A percentile compares a stretch with the other conserved stretches of the same genome.
These are phyloP conservation scores for Pythium rishiriense DNA, from an alignment of 352 stramenopile species.

Conservation along the genomic window DNA sequence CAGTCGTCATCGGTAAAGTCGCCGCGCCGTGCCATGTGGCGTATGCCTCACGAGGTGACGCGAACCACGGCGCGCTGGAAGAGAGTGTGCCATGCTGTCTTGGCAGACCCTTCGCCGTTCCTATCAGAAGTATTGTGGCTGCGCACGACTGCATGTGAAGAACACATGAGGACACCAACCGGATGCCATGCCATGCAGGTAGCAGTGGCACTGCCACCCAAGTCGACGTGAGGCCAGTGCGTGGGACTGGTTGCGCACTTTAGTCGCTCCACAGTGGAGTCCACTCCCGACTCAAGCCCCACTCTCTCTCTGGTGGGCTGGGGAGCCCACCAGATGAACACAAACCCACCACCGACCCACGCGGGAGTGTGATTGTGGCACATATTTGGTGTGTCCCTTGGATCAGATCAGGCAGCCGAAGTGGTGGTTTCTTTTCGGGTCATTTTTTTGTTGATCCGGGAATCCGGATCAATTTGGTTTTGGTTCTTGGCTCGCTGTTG, in stretches of 20 bases:
- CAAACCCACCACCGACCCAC: too few relatives aligned
- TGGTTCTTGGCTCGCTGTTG: too few relatives aligned
- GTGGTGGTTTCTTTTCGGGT: too few relatives aligned
- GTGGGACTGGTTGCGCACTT: neutral
- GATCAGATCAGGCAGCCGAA: neutral
- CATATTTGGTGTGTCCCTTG: too few relatives aligned
- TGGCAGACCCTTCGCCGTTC: too few relatives aligned
- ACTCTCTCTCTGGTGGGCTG: too few relatives aligned
- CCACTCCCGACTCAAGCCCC: too few relatives aligned
- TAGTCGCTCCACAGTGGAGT: neutral
- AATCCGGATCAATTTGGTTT: too few relatives aligned
- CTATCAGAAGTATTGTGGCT: too few relatives aligned
- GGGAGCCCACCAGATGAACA: neutral
- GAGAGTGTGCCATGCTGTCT: neutral
- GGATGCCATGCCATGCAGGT: too few relatives aligned
- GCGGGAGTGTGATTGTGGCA: too few relatives aligned
- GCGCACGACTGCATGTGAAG: neutral
- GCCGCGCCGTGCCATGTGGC: neutral
- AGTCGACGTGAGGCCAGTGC: neutral
- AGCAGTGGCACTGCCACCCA: neutral
- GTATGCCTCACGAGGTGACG: neutral
- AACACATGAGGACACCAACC: neutral
- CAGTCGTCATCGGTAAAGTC: neutral
- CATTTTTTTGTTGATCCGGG: too few relatives aligned
- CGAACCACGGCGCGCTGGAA: neutral